Conservation (phyloP, 495 filamentous ascomycete species). For the Aspergillus heteromorphus region DNA sequence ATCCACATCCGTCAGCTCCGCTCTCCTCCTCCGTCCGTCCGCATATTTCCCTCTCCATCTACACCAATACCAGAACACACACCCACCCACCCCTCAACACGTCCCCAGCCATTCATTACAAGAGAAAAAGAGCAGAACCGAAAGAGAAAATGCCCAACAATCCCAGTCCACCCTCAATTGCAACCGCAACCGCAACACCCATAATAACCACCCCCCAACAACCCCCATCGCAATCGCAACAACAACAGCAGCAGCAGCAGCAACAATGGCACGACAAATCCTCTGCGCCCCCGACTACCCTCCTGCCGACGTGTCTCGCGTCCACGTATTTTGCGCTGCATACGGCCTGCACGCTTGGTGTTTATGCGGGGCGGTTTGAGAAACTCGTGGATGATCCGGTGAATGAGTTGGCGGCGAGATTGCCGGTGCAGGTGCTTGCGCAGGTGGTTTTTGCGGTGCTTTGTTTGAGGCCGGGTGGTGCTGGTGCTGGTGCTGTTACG, state of each 20-base stretch:
- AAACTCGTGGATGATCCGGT: conserved; percentile 68
- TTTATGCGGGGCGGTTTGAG: conserved; percentile 58
- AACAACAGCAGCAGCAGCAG: background rate
- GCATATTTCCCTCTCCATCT: background rate
- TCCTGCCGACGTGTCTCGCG: conserved; percentile 45
- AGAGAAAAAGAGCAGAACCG: too few relatives aligned
- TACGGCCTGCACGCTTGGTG: conserved; percentile 44
- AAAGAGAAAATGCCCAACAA: too few relatives aligned
- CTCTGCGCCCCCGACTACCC: conserved; percentile 26
- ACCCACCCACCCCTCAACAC: background rate
- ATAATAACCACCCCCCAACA: conserved; percentile 5
- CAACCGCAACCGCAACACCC: background rate
- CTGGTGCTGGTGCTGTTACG: background rate
- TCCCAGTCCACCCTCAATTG: conserved; percentile 21
- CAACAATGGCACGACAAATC: conserved; percentile 16
- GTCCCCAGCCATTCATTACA: background rate
- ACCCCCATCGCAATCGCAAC: background rate
- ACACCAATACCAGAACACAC: too few relatives aligned
- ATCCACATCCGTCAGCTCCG: conserved; percentile 2
- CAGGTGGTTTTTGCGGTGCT: conserved; percentile 65
- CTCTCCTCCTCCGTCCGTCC: background rate
- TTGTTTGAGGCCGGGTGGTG: conserved; percentile 57
- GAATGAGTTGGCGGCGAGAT: conserved; percentile 50
- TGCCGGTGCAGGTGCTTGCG: conserved; percentile 57
- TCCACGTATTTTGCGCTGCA: conserved; percentile 56